phyloP scores from a whole-genome alignment of 495 filamentous ascomycete genomes.

The Xylaria palmicola region DNA sequence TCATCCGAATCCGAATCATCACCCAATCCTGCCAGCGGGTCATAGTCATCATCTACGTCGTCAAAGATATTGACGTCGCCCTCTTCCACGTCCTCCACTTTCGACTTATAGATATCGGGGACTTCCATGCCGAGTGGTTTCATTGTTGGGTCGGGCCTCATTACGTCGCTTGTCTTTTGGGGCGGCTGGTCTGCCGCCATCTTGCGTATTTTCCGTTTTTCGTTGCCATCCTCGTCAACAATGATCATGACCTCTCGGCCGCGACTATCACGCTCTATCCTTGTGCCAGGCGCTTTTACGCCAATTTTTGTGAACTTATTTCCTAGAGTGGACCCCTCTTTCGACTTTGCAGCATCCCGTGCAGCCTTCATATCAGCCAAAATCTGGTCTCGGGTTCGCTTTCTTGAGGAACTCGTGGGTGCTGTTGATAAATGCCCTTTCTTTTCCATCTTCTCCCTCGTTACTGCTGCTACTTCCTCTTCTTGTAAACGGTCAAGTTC shows the following conservation, averaged over 20 bases:
- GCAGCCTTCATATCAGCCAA: conserved; percentile 76
- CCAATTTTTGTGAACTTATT: conserved; percentile 82
- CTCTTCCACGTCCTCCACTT: conserved; percentile 56
- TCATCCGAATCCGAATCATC: conserved; percentile 54
- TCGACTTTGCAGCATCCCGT: conserved; percentile 56
- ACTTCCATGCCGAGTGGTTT: conserved; percentile 79
- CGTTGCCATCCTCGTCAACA: conserved; percentile 81
- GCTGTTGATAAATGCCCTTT: conserved; percentile 73
- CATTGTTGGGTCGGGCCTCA: conserved; percentile 64
- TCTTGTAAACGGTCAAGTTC: conserved; percentile 74
- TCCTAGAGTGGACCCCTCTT: conserved; percentile 60
- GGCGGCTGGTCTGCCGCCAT: conserved; percentile 36
- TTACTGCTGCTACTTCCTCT: conserved; percentile 57
- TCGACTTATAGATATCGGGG: conserved; percentile 56
- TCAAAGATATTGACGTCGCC: conserved; percentile 78
- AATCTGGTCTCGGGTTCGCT: conserved; percentile 79
- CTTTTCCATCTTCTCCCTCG: conserved; percentile 58
- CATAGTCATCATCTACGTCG: conserved; percentile 80
- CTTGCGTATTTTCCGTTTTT: conserved; percentile 79
- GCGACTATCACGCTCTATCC: conserved; percentile 72
- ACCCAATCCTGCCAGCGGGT: conserved; percentile 75
- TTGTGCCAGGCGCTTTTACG: conserved; percentile 59
- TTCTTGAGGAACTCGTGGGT: conserved; percentile 58
- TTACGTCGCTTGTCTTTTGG: conserved; percentile 46
- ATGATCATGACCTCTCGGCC: conserved; percentile 83